Percentiles rank a stretch among this genome's conserved stretches.
These are phyloP conservation scores for Bacidia rubella DNA, from an alignment of 495 filamentous ascomycete genomes.

Conservation along the genomic window DNA sequence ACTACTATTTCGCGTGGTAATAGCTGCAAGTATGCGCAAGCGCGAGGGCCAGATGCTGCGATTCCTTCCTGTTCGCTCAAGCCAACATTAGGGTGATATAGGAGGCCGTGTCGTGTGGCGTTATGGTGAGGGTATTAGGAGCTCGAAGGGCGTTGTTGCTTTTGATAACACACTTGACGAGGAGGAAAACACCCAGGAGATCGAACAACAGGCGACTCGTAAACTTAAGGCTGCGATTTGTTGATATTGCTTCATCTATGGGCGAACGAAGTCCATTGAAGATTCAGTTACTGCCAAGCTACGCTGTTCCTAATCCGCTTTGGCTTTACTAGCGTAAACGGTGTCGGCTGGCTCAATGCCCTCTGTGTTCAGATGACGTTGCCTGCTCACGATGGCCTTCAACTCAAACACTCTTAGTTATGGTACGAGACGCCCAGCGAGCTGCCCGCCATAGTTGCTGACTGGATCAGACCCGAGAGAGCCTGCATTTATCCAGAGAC, in stretches of 20 bases:
- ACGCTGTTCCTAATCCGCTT: neutral
- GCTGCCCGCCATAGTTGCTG: neutral
- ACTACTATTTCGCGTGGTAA: too few relatives aligned
- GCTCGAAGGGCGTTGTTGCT: too few relatives aligned
- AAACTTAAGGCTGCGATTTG: neutral
- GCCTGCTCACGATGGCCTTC: too few relatives aligned
- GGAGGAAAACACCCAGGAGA: neutral
- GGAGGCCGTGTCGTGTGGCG: too few relatives aligned
- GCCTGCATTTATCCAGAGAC: conserved; percentile 14
- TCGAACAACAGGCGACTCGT: neutral
- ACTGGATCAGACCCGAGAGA: conserved; percentile 13
- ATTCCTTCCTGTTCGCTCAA: too few relatives aligned
- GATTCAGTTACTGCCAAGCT: neutral
- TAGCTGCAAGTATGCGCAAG: too few relatives aligned
- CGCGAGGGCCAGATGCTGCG: too few relatives aligned
- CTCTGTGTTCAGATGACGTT: too few relatives aligned
- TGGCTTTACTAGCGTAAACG: neutral
- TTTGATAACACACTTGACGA: neutral
- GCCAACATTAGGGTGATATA: too few relatives aligned
- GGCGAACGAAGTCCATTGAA: neutral
- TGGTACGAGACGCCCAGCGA: conserved; percentile 4
- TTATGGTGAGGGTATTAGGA: too few relatives aligned
- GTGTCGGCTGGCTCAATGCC: conserved; percentile 7
- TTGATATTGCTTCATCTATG: neutral
- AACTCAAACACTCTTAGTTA: conserved; percentile 17